phyloP scores from a whole-genome alignment of 2,329 filamentous ascomycete genomes.

The Atkinsonella hypoxylon region DNA sequence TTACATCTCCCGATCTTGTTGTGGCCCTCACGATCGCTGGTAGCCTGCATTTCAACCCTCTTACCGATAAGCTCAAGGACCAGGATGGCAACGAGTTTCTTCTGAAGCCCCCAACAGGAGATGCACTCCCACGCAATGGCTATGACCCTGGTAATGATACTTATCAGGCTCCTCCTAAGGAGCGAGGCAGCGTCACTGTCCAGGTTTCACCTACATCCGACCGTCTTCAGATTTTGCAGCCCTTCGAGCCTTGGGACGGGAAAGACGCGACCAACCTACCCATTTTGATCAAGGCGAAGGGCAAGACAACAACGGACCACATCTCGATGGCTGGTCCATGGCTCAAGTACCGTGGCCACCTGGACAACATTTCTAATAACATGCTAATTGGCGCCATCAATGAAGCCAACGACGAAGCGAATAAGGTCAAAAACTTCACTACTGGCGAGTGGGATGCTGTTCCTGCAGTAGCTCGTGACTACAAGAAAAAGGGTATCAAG shows the following conservation, averaged over 20 bases:
- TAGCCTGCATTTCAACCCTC: slow-evolving; percentile 83
- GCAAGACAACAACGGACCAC: slow-evolving; percentile 95
- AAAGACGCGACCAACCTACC: slow-evolving; percentile 77
- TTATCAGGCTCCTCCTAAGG: slow-evolving; percentile 85
- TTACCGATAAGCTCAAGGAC: slow-evolving; percentile 84
- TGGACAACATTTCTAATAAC: slow-evolving; percentile 99
- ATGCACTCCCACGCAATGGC: slow-evolving; percentile 66
- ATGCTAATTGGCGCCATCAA: slow-evolving; percentile 98
- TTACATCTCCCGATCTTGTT: slow-evolving; percentile 80
- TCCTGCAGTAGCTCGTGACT: slow-evolving; percentile 88
- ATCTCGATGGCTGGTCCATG: slow-evolving; percentile 96
- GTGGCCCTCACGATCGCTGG: slow-evolving; percentile 79
- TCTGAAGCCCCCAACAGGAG: slow-evolving; percentile 67
- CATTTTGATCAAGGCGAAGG: slow-evolving; percentile 91
- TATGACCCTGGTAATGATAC: slow-evolving; percentile 90
- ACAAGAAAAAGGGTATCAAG: slow-evolving; percentile 91
- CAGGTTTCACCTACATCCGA: slow-evolving; percentile 81
- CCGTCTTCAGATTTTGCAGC: slow-evolving; percentile 82
- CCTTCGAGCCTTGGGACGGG: slow-evolving; percentile 82
- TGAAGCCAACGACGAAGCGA: slow-evolving; percentile 88
- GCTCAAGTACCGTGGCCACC: slow-evolving; percentile 97
- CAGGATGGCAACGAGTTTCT: slow-evolving; percentile 95
- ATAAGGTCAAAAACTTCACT: slow-evolving; percentile 90
- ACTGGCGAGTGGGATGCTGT: slow-evolving; percentile 79
- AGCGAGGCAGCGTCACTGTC: slow-evolving; percentile 62